Conservation (phyloP, 768 basidiomycete species). For the Naganishia vishniacii region DNA sequence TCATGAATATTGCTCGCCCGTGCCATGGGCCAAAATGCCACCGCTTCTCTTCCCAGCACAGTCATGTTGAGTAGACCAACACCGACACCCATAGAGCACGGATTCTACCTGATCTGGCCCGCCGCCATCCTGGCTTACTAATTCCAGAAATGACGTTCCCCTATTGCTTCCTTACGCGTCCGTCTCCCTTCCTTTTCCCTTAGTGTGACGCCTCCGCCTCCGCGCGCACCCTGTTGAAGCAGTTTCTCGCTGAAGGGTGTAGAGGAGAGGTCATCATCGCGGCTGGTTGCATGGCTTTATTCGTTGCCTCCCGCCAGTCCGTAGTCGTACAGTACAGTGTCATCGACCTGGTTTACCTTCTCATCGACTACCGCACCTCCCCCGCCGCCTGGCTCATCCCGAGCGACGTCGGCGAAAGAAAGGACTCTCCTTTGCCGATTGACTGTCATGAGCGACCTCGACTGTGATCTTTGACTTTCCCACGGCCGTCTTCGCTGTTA, state of each 20-base stretch:
- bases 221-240: constrained; percentile 1
- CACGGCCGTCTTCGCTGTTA: too few species aligned
- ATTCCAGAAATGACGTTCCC: not conserved
- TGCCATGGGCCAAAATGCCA: too few species aligned
- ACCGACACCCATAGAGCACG: too few species aligned
- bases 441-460: not conserved
- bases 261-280: not conserved
- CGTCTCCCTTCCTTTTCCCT: not conserved
- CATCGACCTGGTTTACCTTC: not conserved
- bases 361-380: not conserved
- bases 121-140: constrained; percentile 16
- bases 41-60: not conserved
- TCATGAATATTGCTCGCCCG: too few species aligned
- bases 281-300: not conserved
- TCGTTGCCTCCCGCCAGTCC: not conserved
- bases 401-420: not conserved
- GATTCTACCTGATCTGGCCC: not conserved
- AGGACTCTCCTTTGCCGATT: not conserved
- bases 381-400: not conserved
- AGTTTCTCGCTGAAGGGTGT: constrained; percentile 8
- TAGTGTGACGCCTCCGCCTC: not conserved
- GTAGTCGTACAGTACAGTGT: not conserved
- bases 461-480: not conserved
- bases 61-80: not conserved
- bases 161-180: not conserved